Conservation (phyloP, 2,329 filamentous ascomycete genomes). For the Fusarium circinatum region DNA sequence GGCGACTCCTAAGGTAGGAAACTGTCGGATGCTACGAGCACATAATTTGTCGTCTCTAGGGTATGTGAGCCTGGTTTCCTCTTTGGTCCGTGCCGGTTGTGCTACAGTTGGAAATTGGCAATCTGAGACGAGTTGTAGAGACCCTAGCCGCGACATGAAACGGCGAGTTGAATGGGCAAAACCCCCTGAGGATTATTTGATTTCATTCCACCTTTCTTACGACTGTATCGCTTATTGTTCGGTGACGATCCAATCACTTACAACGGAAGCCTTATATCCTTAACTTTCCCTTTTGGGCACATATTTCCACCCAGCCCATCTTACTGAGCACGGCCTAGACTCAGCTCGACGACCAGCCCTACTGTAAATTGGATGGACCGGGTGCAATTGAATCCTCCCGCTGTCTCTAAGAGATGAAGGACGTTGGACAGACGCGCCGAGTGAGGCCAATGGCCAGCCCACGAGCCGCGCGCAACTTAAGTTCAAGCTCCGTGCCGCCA, state of each 20-base stretch:
- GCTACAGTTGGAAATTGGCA: slow-evolving; percentile 39
- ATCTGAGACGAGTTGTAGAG: slow-evolving; percentile 40
- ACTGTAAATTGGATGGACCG: slow-evolving; percentile 1
- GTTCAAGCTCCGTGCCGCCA: slow-evolving; percentile 5
- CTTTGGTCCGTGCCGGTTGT: slow-evolving; percentile 18
- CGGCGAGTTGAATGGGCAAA: slow-evolving; percentile 22
- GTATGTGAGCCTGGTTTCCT: slow-evolving; percentile 12
- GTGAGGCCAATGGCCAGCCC: not conserved
- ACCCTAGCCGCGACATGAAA: slow-evolving; percentile 38
- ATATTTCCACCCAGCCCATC: not conserved
- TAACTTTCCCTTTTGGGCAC: slow-evolving; percentile 12
- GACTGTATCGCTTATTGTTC: not conserved
- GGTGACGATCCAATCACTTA: slow-evolving; percentile 2
- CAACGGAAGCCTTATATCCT: not conserved
- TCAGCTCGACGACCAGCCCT: slow-evolving; percentile 26
- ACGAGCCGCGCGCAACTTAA: slow-evolving; percentile 15
- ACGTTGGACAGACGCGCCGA: slow-evolving; percentile 3
- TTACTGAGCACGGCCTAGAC: not conserved
- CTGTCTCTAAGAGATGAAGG: slow-evolving; percentile 28
- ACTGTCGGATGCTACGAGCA: not conserved
- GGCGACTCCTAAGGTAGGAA: not conserved
- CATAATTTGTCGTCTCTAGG: slow-evolving; percentile 1
- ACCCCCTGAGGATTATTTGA: slow-evolving; percentile 25
- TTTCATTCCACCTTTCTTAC: not conserved
- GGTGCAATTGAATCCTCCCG: slow-evolving; percentile 4